Evolutionary conservation across 495 filamentous ascomycete genomes (phyloP).

Genomic region (Podospora fimiseda): DNA sequence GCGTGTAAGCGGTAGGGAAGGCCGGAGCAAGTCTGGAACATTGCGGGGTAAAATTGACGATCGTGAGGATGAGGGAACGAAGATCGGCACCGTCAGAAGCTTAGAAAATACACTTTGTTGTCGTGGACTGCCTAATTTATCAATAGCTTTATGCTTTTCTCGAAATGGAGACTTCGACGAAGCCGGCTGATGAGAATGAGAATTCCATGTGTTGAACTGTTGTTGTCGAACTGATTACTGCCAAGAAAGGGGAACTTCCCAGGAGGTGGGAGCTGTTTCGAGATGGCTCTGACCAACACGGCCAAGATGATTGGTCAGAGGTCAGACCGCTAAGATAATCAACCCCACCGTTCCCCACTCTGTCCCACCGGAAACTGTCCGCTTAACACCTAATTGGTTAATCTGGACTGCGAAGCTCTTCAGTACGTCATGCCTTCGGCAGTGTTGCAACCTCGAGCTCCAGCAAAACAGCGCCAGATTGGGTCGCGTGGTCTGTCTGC

Average conservation of each 20-base stretch:
- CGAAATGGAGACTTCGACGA: too few species aligned
- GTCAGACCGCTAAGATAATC: not conserved
- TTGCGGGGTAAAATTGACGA: too few species aligned
- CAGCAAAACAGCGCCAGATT: not conserved
- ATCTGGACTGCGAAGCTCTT: not conserved
- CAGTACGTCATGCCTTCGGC: slow-evolving; percentile 3
- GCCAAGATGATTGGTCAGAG: slow-evolving; percentile 2
- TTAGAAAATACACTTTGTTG: too few species aligned
- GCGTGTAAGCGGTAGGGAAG: too few species aligned
- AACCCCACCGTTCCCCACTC: slow-evolving; percentile 1
- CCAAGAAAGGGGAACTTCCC: not conserved
- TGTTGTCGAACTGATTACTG: not conserved
- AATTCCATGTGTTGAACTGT: too few species aligned
- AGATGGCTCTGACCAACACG: slow-evolving; percentile 10
- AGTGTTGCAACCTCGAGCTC: not conserved
- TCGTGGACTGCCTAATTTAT: too few species aligned
- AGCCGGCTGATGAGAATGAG: too few species aligned
- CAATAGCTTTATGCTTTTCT: too few species aligned
- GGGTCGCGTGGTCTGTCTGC: not conserved
- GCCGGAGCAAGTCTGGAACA: too few species aligned
- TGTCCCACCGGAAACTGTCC: not conserved
- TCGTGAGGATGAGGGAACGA: too few species aligned
- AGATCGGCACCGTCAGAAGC: too few species aligned
- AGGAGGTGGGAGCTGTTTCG: not conserved
- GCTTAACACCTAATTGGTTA: not conserved